Evolutionary conservation across 257 asterid genomes (phyloP), one percentile per base, ranked within the genome.

Genomic region (Solanum tacnaense): DNA sequence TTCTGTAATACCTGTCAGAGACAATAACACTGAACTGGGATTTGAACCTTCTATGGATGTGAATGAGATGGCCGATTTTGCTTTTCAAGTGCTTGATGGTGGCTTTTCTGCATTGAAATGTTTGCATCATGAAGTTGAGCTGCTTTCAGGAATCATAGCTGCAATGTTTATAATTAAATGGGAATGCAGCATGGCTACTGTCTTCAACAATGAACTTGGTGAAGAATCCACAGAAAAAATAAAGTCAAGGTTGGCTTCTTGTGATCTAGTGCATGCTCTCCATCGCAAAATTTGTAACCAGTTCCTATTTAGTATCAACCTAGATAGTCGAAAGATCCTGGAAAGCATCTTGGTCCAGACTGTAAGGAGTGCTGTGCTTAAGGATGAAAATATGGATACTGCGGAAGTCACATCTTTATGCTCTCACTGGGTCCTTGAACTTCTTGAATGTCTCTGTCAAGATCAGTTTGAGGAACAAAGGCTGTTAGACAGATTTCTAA

Each of bases 381-480:
- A 74, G 89, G 98, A 93, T 88, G 90, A 90, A 72, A 86, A 82
- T 87, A 86, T 90, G 90, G 93, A 92, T 87, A 84, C 92, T 25
- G 94, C 92, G 25, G 88, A 88, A 90, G 91, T 95, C 87, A 87
- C 93, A 90, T 92, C 96, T 52, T 91, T 92, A 38, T 95, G 96
- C 94, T 95, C 96, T 93, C 94, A 84, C 39, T 95, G 98, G 98
- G 87, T 92, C 89, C 91, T 92, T 72, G 95, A 92, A 85, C 92
- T 95, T 87, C 89, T 95, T 93, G 94, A 92, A 81, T 20, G 85
- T 89, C 88, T 95, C 87, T 94, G 96, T 88, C 86, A 86, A 68
- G 94, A 97, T 90, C 93, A 96, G 89, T 86, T 91, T 87, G 98
- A 95, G 94, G 94, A 93, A 90, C 99, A 96, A 88, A 91, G 91